Evolutionary conservation across 2,329 filamentous ascomycete species (phyloP).

Genomic region (Balansia obtecta): DNA sequence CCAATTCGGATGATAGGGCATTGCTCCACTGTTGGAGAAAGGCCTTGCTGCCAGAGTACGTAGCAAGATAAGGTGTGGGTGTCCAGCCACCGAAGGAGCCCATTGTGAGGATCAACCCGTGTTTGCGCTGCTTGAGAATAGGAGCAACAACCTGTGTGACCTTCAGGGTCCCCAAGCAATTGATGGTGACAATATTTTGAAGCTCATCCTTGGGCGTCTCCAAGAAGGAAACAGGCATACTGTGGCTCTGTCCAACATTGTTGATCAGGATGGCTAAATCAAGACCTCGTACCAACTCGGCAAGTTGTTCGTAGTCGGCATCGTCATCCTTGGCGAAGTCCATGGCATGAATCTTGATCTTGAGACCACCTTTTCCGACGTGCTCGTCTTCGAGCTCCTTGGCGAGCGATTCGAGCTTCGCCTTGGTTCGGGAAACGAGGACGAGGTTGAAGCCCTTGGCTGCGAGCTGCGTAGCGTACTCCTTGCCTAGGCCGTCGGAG

Average conservation of each 20-base stretch:
- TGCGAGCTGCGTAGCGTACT: slow-evolving; percentile 84
- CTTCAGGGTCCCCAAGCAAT: slow-evolving; percentile 81
- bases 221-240: slow-evolving; percentile 79
- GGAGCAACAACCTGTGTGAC: slow-evolving; percentile 78
- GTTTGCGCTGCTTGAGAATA: slow-evolving; percentile 70
- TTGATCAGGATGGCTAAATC: slow-evolving; percentile 87
- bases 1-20: slow-evolving; percentile 71
- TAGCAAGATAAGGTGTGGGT: slow-evolving; percentile 83
- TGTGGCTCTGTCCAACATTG: slow-evolving; percentile 92
- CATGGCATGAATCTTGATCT: slow-evolving; percentile 77
- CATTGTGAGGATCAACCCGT: slow-evolving; percentile 90
- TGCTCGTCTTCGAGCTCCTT: slow-evolving; percentile 62
- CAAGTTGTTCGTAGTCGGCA: slow-evolving; percentile 65
- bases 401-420: slow-evolving; percentile 72
- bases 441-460: slow-evolving; percentile 88
- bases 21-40: slow-evolving; percentile 96
- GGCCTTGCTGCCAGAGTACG: slow-evolving; percentile 94
- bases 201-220: slow-evolving; percentile 71
- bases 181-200: slow-evolving; percentile 84
- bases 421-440: slow-evolving; percentile 88
- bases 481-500: slow-evolving; percentile 92
- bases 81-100: slow-evolving; percentile 90
- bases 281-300: slow-evolving; percentile 54
- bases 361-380: slow-evolving; percentile 39
- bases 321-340: slow-evolving; percentile 77